Base-by-base conservation (phyloP, 176 grass and related monocot genomes). In the Otatea glauca region DNA sequence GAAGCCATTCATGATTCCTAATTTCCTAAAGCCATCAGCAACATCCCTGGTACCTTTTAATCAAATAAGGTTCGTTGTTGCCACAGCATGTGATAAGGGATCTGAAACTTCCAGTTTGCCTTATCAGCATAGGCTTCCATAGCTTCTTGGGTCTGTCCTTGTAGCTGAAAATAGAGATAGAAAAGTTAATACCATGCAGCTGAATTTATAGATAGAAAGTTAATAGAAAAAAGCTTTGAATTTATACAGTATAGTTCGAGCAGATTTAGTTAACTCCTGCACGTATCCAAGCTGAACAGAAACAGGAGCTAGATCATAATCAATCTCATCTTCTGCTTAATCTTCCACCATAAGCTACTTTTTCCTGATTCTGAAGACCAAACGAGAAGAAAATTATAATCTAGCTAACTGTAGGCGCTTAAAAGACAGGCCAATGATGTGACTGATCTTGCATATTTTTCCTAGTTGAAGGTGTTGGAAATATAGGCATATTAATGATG, bases 231-330 rank as follows among this genome's bases (percentile, higher is more conserved):
- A 47, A 45, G 14, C 21, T 42, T 60, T n/a, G 34, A 8, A 47
- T 71, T 48, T 76, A 56, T 35, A 43, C 64, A 17, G 55, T 21
- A 60, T 37, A 65, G 32, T 18, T 45, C 16, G n/a, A 29, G 9
- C 20, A 69, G 37, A 81, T 60, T 68, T 82, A 63, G 29, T 82
- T 65, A 98, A 93, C 91, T 98, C 91, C 13, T 88, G 91, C 70
- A 94, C 91, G 84, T 96, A 99, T 8, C 89, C 89, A 72, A 96
- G 89, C 75, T 99, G 93, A 53, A 84, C 88, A 89, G 89, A 77
- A 11, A 99, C 89, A 55, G 96, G 87, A 89, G 93, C 91, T 81
- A 98, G 81, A 65, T 97, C 92, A 48, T 53, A 75, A 74, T 97
- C 91, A 87, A 93, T 95, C 20, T 90, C 91, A 43, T 91, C 87